These are phyloP conservation scores for Castanea mollissima DNA, from an alignment of 306 rosid species.

Conservation along the genomic window DNA sequence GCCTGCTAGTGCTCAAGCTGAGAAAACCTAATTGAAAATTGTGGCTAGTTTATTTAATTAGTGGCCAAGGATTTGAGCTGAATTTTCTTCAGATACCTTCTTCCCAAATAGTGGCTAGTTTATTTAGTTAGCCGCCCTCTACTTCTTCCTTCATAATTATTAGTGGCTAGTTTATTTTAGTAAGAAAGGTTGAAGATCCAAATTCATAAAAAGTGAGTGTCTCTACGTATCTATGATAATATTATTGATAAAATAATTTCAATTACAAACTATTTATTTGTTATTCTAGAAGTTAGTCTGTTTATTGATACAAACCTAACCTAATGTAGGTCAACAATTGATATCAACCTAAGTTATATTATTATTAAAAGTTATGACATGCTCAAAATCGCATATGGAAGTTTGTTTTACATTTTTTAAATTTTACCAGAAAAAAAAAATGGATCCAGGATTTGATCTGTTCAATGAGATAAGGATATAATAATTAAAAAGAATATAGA, in stretches of 20 bases:
- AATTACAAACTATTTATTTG: neutral
- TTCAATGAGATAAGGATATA: no score
- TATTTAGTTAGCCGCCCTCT: neutral
- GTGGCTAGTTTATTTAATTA: no score
- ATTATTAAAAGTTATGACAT: neutral
- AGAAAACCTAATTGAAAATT: neutral
- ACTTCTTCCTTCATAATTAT: neutral
- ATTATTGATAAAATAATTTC: neutral
- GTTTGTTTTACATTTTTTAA: no score
- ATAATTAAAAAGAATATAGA: no score
- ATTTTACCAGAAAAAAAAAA: no score
- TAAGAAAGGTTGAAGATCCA: no score
- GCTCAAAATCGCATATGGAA: no score
- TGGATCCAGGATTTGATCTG: no score
- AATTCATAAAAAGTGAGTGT: no score
- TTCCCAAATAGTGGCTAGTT: neutral
- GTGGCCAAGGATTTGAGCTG: neutral
- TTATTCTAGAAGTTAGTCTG: neutral
- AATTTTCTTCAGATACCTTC: neutral
- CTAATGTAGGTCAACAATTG: neutral
- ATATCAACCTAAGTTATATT: neutral
- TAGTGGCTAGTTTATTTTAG: neutral
- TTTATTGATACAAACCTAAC: neutral
- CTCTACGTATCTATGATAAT: neutral
- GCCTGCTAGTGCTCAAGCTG: constrained; percentile 12